phyloP scores from a whole-genome alignment of 148 eudicot species.

The Silene uniflora region DNA sequence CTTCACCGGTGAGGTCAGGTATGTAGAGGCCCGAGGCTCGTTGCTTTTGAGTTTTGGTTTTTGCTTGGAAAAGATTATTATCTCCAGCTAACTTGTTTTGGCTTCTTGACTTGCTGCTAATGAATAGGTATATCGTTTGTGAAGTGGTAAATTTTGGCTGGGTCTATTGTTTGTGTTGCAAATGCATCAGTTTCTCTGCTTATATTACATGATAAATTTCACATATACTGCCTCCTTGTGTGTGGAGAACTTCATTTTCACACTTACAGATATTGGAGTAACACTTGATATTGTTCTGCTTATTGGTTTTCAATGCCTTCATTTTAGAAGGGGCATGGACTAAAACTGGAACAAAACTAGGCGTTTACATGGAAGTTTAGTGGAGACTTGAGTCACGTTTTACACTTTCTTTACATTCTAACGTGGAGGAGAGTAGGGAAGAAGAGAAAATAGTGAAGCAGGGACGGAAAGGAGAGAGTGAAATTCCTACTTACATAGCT shows the following conservation, averaged over 20 bases:
- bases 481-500: neutral
- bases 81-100: neutral
- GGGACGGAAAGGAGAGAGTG: neutral
- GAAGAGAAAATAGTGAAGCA: neutral
- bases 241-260: neutral
- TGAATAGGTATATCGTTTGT: neutral
- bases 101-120: neutral
- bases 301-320: neutral
- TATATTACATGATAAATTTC: neutral
- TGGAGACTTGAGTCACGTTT: neutral
- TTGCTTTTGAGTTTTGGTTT: neutral
- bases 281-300: neutral
- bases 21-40: constrained; percentile 19
- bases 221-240: neutral
- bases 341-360: neutral
- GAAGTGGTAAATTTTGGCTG: neutral
- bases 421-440: neutral
- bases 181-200: neutral
- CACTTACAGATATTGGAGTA: neutral
- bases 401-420: neutral
- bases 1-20: constrained; percentile 85
- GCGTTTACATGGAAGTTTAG: neutral
- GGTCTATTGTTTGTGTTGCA: neutral
- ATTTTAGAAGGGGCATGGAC: neutral
- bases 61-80: neutral